Conservation (phyloP, 257 asterid species). For the Nemophila menziesii region DNA sequence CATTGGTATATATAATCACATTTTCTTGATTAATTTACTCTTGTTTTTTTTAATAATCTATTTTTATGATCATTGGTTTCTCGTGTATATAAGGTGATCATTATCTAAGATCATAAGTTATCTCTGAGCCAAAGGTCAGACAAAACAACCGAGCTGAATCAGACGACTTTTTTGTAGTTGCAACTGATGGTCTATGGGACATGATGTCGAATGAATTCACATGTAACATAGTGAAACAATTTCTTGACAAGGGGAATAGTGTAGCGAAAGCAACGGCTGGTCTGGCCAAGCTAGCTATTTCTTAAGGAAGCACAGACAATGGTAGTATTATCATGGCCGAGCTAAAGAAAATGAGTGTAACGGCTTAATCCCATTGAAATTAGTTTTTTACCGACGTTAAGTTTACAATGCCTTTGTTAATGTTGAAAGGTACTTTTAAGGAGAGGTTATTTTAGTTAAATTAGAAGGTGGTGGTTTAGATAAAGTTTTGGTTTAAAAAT, state of each 20-base stretch:
- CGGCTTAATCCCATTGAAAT: neutral
- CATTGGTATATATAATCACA: constrained; percentile 25
- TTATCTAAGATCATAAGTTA: constrained; percentile 28
- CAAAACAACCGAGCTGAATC: constrained; percentile 22
- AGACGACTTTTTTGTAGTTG: constrained; percentile 44
- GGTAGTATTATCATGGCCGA: constrained; percentile 40
- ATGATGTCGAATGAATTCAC: constrained; percentile 36
- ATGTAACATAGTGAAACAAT: constrained; percentile 23
- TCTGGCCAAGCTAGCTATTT: constrained; percentile 43
- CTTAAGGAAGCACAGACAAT: constrained; percentile 51
- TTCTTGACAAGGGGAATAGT: constrained; percentile 16
- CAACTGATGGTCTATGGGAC: constrained; percentile 56
- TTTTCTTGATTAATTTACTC: too few relatives aligned
- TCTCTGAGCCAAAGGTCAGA: constrained; percentile 39
- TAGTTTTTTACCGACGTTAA: neutral
- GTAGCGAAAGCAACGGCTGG: constrained; percentile 30
- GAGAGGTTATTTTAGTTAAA: too few relatives aligned
- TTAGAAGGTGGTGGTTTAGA: neutral
- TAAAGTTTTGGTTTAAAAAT: neutral
- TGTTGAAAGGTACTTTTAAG: neutral
- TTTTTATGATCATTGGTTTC: too few relatives aligned
- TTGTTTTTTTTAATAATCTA: too few relatives aligned
- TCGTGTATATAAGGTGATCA: constrained; percentile 24
- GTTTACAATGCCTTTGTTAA: neutral
- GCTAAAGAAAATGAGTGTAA: constrained; percentile 11